phyloP scores from a whole-genome alignment of 805 yeast genomes.

The Clavispora asparagi region DNA sequence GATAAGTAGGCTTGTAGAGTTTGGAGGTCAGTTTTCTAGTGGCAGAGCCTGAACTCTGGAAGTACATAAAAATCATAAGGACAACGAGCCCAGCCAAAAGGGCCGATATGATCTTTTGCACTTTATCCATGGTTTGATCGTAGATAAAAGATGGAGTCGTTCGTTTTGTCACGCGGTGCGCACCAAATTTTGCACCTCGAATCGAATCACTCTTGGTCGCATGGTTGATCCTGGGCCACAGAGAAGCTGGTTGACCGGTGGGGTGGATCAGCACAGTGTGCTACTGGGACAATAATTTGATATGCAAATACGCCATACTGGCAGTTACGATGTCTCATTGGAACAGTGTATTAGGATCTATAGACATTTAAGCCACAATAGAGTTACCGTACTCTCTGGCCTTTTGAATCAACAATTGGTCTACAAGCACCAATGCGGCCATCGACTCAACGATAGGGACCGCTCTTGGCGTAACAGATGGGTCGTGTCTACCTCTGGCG shows the following conservation, averaged over 20 bases:
- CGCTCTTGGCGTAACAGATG: slow-evolving; percentile 97
- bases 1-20: slow-evolving; percentile 46
- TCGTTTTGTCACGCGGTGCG: not conserved
- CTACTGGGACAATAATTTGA: too few relatives aligned
- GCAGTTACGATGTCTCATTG: too few relatives aligned
- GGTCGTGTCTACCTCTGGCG: slow-evolving; percentile 98
- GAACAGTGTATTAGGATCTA: not conserved
- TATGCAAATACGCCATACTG: too few relatives aligned
- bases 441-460: slow-evolving; percentile 97
- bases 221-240: too few relatives aligned
- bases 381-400: slow-evolving; percentile 51
- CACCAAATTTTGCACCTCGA: not conserved
- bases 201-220: too few relatives aligned
- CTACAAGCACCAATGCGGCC: slow-evolving; percentile 93
- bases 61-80: slow-evolving; percentile 7
- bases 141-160: not conserved
- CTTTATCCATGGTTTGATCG: slow-evolving; percentile 8
- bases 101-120: slow-evolving; percentile 11
- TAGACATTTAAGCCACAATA: slow-evolving; percentile 2
- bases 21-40: slow-evolving; percentile 2
- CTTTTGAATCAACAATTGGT: slow-evolving; percentile 78
- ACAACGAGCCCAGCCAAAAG: slow-evolving; percentile 12
- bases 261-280: too few relatives aligned
- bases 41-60: slow-evolving; percentile 2
- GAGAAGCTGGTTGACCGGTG: too few relatives aligned